phyloP scores from a whole-genome alignment of 768 basidiomycete genomes.

The Boletus vinaceobasis region DNA sequence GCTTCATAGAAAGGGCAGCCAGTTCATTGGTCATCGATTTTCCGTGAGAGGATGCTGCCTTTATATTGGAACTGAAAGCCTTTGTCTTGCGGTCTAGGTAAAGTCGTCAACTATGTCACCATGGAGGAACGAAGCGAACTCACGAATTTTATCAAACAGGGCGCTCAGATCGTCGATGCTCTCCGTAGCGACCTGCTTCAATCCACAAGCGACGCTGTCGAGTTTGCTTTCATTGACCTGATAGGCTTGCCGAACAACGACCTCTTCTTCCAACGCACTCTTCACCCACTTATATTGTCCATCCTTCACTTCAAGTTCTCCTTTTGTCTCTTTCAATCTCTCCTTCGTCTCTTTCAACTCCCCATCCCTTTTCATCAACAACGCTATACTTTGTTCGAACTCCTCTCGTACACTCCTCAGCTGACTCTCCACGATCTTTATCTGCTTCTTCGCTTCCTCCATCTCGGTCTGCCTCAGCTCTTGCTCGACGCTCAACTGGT shows the following conservation, averaged over 20 bases:
- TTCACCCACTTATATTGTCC: slow-evolving; percentile 58
- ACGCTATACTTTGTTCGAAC: slow-evolving; percentile 83
- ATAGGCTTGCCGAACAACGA: slow-evolving; percentile 71
- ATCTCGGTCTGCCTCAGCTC: slow-evolving; percentile 74
- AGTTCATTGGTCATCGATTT: slow-evolving; percentile 54
- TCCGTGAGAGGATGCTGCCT: slow-evolving; percentile 60
- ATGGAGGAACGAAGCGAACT: slow-evolving; percentile 19
- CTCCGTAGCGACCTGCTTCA: slow-evolving; percentile 65
- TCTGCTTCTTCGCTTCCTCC: slow-evolving; percentile 78
- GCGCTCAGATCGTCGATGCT: slow-evolving; percentile 66
- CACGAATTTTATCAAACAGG: slow-evolving; percentile 83
- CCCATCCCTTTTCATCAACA: slow-evolving; percentile 70
- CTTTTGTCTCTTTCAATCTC: slow-evolving; percentile 50
- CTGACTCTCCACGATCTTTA: slow-evolving; percentile 80
- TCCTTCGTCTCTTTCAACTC: slow-evolving; percentile 67
- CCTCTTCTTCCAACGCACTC: slow-evolving; percentile 72
- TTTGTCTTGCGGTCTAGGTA: slow-evolving; percentile 67
- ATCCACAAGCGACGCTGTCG: slow-evolving; percentile 65
- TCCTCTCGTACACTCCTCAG: slow-evolving; percentile 79
- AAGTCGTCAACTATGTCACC: slow-evolving; percentile 6
- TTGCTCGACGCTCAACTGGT: slow-evolving; percentile 72
- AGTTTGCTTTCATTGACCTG: slow-evolving; percentile 68
- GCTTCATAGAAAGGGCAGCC: slow-evolving; percentile 49
- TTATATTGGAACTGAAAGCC: slow-evolving; percentile 61
- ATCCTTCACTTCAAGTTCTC: slow-evolving; percentile 50